phyloP scores from a whole-genome alignment of 2,329 filamentous ascomycete genomes.

The Botrytis galanthina region DNA sequence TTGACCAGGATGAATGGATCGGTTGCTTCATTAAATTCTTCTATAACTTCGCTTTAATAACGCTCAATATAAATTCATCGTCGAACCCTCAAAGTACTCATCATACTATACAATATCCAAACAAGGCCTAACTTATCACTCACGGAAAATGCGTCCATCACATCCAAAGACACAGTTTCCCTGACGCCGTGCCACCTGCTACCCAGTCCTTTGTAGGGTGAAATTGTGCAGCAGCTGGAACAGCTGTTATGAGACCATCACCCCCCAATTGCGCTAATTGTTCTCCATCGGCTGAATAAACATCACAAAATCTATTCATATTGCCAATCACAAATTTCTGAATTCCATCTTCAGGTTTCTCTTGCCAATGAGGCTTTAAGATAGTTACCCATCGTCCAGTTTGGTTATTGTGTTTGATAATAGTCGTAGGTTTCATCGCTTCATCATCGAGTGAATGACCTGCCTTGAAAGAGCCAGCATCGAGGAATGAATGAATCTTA shows the following conservation, averaged over 20 bases:
- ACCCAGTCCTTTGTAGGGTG: constrained; percentile 90
- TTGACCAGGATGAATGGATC: not conserved
- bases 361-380: constrained; percentile 83
- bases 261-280: constrained; percentile 86
- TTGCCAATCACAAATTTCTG: constrained; percentile 92
- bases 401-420: constrained; percentile 88
- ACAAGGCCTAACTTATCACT: not conserved
- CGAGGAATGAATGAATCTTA: constrained; percentile 81
- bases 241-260: constrained; percentile 80
- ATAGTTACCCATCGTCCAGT: constrained; percentile 92
- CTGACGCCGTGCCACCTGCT: constrained; percentile 84
- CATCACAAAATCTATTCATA: constrained; percentile 95
- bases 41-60: not conserved
- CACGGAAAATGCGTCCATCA: constrained; percentile 41
- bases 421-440: constrained; percentile 66
- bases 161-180: constrained; percentile 90
- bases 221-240: constrained; percentile 88
- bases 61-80: not conserved
- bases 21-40: not conserved
- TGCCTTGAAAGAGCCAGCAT: constrained; percentile 56
- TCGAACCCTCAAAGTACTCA: not conserved
- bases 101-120: constrained; percentile 4
- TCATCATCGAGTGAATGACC: constrained; percentile 57
- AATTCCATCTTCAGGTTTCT: constrained; percentile 70
- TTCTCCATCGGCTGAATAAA: constrained; percentile 78